phyloP scores from a whole-genome alignment of 2,329 filamentous ascomycete species.

The Beauveria pseudobassiana region DNA sequence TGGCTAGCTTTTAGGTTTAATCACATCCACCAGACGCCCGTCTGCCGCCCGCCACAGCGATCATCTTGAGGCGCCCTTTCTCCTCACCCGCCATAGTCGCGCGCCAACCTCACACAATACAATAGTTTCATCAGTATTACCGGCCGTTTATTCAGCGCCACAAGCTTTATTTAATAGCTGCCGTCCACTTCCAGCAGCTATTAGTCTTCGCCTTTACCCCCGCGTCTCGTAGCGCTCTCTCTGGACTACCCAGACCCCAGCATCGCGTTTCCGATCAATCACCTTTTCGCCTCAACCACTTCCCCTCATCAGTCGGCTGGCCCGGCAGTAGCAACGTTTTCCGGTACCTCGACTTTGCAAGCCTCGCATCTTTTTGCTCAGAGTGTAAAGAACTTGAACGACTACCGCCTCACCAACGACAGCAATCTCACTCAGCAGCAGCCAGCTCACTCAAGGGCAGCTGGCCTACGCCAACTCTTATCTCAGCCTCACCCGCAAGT shows the following conservation, averaged over 20 bases:
- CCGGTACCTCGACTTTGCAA: not conserved
- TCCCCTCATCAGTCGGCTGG: not conserved
- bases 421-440: too few relatives aligned
- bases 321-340: not conserved
- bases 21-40: constrained; percentile 3
- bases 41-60: constrained; percentile 3
- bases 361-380: not conserved
- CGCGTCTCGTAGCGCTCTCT: not conserved
- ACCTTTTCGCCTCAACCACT: not conserved
- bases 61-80: constrained; percentile 6
- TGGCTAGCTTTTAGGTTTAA: not conserved
- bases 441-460: not conserved
- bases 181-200: not conserved
- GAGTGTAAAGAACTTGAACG: not conserved
- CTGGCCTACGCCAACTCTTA: not conserved
- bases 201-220: not conserved
- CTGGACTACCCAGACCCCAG: not conserved
- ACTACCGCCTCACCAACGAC: not conserved
- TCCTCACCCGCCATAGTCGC: constrained; percentile 11
- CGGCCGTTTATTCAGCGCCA: not conserved
- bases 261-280: not conserved
- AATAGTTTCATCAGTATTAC: not conserved
- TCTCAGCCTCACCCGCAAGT: not conserved
- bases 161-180: not conserved
- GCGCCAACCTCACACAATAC: constrained; percentile 1